Conservation (phyloP, 176 grass and related monocot genomes). For the Oryza brachyantha region DNA sequence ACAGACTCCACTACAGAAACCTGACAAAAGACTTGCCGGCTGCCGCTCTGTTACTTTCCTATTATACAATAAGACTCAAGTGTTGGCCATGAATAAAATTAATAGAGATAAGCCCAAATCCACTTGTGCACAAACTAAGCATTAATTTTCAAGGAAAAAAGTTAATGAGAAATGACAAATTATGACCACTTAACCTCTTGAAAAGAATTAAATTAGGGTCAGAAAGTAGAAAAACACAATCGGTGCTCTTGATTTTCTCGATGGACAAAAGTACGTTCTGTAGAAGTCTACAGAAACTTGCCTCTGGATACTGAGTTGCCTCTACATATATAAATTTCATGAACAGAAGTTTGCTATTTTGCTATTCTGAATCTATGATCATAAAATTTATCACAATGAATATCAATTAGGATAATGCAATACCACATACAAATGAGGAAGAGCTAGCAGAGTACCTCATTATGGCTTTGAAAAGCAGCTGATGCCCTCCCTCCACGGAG, state of each 20-base stretch:
- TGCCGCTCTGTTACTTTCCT: no score
- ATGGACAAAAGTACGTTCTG: not conserved
- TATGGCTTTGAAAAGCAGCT: slow-evolving; percentile 89
- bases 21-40: no score
- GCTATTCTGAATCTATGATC: not conserved
- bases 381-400: slow-evolving; percentile 1
- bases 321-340: slow-evolving; percentile 7
- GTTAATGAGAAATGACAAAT: no score
- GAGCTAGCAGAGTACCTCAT: slow-evolving; percentile 51
- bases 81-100: not conserved
- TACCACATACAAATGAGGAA: slow-evolving; percentile 2
- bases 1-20: no score
- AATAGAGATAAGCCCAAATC: not conserved
- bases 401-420: not conserved
- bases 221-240: no score
- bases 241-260: no score
- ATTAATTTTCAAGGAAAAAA: no score
- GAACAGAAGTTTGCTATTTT: slow-evolving; percentile 6
- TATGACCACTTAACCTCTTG: no score
- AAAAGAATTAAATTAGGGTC: no score
- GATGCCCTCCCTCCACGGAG: slow-evolving; percentile 79
- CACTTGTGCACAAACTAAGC: no score
- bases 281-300: not conserved
- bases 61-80: not conserved
- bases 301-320: not conserved